These are phyloP conservation scores for Aspergillus uvarum DNA, from an alignment of 2,329 filamentous ascomycete genomes.

Conservation along the genomic window DNA sequence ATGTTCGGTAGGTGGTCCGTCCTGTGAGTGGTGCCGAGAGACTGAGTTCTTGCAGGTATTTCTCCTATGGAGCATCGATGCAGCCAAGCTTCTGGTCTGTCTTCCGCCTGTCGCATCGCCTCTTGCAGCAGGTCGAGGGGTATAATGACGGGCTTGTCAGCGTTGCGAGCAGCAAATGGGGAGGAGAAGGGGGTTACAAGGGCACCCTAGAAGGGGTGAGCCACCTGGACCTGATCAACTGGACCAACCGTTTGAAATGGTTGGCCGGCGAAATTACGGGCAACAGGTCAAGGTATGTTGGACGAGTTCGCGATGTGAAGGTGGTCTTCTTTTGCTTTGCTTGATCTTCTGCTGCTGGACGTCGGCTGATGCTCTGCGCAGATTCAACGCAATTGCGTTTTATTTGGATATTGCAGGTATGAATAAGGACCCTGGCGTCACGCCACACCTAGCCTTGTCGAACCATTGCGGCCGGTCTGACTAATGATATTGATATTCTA, in stretches of 20 bases:
- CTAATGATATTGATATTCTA: slow-evolving; percentile 9
- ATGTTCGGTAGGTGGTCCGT: slow-evolving; percentile 45
- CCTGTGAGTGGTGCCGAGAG: slow-evolving; percentile 1
- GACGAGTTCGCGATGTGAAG: neutral
- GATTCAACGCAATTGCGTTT: slow-evolving; percentile 65
- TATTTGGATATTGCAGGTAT: slow-evolving; percentile 65
- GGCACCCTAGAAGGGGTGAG: slow-evolving; percentile 63
- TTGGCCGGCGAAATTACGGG: slow-evolving; percentile 57
- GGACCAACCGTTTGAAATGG: slow-evolving; percentile 63
- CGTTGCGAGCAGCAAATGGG: slow-evolving; percentile 61
- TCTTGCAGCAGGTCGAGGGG: slow-evolving; percentile 56
- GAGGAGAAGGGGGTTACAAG: slow-evolving; percentile 54
- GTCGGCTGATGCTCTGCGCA: slow-evolving; percentile 27
- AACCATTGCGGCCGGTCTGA: neutral
- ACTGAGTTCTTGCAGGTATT: slow-evolving; percentile 47
- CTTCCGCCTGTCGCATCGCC: slow-evolving; percentile 57
- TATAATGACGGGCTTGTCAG: slow-evolving; percentile 64
- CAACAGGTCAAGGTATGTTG: slow-evolving; percentile 51
- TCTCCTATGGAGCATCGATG: slow-evolving; percentile 62
- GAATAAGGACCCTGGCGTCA: slow-evolving; percentile 6
- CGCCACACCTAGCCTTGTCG: neutral
- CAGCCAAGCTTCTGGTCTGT: slow-evolving; percentile 57
- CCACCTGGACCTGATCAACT: slow-evolving; percentile 66
- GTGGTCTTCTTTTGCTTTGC: neutral
- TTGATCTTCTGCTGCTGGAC: neutral